These are phyloP conservation scores for Marasmius oreades DNA, from an alignment of 1,284 basidiomycete genomes.

Conservation along the genomic window DNA sequence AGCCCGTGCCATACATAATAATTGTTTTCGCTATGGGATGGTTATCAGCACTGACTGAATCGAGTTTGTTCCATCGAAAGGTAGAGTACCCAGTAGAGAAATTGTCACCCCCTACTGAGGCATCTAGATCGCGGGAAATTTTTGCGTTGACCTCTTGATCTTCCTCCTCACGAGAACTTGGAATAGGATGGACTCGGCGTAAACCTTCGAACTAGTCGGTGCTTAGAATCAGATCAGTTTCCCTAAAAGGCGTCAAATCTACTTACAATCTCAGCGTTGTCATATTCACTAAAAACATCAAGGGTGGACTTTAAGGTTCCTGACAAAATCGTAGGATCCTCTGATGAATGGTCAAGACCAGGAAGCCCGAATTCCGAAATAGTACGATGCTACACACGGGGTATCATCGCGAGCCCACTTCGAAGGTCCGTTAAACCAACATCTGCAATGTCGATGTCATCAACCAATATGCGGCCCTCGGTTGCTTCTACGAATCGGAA, in stretches of 20 bases:
- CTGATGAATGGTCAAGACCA: constrained; percentile 29
- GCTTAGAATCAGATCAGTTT: constrained; percentile 3
- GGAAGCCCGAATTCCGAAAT: neutral
- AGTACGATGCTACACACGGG: constrained; percentile 51
- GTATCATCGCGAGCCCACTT: constrained; percentile 86
- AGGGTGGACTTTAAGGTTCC: constrained; percentile 84
- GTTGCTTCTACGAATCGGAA: constrained; percentile 94
- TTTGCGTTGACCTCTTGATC: constrained; percentile 68
- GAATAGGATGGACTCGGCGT: constrained; percentile 83
- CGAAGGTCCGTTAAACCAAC: constrained; percentile 90
- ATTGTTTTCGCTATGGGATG: constrained; percentile 68
- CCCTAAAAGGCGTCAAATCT: neutral
- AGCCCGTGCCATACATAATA: constrained; percentile 82
- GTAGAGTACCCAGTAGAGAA: constrained; percentile 77
- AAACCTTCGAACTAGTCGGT: constrained; percentile 76
- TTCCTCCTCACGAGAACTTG: constrained; percentile 54
- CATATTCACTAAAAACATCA: constrained; percentile 90
- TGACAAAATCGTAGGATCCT: constrained; percentile 89
- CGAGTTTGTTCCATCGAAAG: constrained; percentile 12
- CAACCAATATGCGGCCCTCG: constrained; percentile 79
- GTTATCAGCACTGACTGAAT: constrained; percentile 13
- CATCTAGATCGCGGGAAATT: constrained; percentile 85
- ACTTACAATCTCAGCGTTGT: constrained; percentile 80
- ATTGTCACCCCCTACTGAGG: constrained; percentile 91
- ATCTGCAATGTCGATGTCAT: constrained; percentile 82